These are phyloP conservation scores for Odontarrhena argentea DNA, from an alignment of 345 rosid species.

Conservation along the genomic window DNA sequence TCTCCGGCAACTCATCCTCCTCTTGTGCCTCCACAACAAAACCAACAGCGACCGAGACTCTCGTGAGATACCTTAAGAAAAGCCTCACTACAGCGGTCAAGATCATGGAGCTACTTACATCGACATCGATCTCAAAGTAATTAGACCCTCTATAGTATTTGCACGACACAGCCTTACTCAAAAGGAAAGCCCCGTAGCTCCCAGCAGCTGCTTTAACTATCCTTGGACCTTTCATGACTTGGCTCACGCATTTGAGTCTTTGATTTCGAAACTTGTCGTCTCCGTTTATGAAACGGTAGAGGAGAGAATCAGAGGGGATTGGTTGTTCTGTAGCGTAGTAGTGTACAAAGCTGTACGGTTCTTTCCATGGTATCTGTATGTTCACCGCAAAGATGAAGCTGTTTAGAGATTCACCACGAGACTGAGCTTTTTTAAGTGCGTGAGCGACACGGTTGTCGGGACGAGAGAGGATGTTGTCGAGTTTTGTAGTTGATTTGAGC, in stretches of 20 bases:
- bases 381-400: constrained; percentile 74
- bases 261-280: constrained; percentile 62
- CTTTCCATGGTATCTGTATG: constrained; percentile 71
- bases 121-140: constrained; percentile 80
- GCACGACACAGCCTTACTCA: constrained; percentile 63
- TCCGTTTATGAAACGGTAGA: constrained; percentile 58
- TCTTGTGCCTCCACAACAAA: constrained; percentile 68
- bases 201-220: constrained; percentile 71
- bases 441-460: constrained; percentile 68
- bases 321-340: constrained; percentile 73
- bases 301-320: constrained; percentile 55
- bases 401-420: constrained; percentile 55
- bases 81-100: constrained; percentile 57
- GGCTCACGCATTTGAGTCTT: constrained; percentile 74
- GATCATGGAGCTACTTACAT: constrained; percentile 62
- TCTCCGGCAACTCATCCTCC: constrained; percentile 85
- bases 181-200: constrained; percentile 62
- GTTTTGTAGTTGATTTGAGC: constrained; percentile 63
- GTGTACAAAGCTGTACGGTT: constrained; percentile 58
- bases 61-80: constrained; percentile 52
- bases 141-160: constrained; percentile 69
- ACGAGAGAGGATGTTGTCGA: constrained; percentile 69
- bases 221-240: constrained; percentile 84
- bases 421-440: constrained; percentile 57
- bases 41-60: constrained; percentile 68